Percentiles rank a stretch among this genome's conserved stretches.
Evolutionary conservation across 176 grass and related monocot species (phyloP).

Genomic region (Triticum urartu): DNA sequence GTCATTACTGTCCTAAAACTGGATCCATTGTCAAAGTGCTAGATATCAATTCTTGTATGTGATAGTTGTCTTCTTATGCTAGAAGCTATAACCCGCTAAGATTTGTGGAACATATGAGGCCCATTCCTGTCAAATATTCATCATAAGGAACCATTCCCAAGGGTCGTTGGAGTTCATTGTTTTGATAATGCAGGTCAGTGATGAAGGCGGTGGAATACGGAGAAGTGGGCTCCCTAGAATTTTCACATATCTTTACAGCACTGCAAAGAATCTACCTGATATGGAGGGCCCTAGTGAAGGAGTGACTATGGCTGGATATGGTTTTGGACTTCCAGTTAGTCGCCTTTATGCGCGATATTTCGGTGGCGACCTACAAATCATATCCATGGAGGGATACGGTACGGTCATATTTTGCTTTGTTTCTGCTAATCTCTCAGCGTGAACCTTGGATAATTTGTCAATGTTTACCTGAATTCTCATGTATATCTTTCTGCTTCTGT

Average conservation of each 20-base stretch:
- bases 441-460: conserved; percentile 1
- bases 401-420: conserved; percentile 21
- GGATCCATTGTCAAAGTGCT: not conserved
- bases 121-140: not conserved
- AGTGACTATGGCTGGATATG: conserved; percentile 92
- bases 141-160: not conserved
- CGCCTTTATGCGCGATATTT: conserved; percentile 97
- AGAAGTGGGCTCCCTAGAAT: conserved; percentile 93
- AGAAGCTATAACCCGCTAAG: not conserved
- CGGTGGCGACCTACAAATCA: conserved; percentile 91
- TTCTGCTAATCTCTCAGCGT: not conserved
- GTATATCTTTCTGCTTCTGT: not conserved
- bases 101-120: not conserved
- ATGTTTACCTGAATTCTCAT: not conserved
- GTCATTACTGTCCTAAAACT: not conserved
- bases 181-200: conserved; percentile 62
- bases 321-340: conserved; percentile 87
- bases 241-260: conserved; percentile 98
- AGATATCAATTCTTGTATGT: not conserved
- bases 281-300: conserved; percentile 57
- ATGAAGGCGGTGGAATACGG: conserved; percentile 95
- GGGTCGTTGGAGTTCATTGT: not conserved
- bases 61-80: not conserved
- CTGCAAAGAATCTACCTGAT: conserved; percentile 74
- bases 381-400: conserved; percentile 99